phyloP scores from a whole-genome alignment of 2,329 filamentous ascomycete genomes.

The Sporothrix pseudoabietina region DNA sequence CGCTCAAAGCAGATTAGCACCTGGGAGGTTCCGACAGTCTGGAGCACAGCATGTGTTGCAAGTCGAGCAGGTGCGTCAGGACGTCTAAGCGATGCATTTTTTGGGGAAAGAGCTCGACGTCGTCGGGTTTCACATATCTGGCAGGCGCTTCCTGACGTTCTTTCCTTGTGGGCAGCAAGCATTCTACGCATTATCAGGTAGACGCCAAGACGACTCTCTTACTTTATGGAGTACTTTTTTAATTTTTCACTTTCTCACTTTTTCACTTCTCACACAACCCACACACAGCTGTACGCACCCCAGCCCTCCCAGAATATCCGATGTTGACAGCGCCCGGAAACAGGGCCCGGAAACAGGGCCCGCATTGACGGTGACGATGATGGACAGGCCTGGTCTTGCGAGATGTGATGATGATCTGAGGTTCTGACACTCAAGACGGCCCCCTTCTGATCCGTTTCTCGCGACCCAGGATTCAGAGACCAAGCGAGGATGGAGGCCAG shows the following conservation, averaged over 20 bases:
- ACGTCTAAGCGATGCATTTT: constrained; percentile 19
- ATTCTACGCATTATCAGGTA: neutral
- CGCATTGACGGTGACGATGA: constrained; percentile 17
- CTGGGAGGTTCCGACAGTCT: constrained; percentile 28
- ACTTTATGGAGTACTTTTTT: too few relatives aligned
- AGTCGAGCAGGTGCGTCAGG: constrained; percentile 26
- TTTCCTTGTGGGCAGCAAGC: neutral
- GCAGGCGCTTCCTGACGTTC: neutral
- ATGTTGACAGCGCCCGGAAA: constrained; percentile 9
- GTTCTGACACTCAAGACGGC: constrained; percentile 14
- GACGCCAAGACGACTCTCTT: neutral
- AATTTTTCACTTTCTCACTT: too few relatives aligned
- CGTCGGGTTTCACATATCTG: neutral
- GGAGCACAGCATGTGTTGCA: constrained; percentile 20
- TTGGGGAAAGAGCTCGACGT: neutral
- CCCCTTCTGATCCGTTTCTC: constrained; percentile 13
- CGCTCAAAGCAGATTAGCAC: neutral
- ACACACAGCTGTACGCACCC: neutral
- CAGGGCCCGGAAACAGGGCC: constrained; percentile 10
- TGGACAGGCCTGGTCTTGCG: neutral
- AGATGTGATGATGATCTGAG: constrained; percentile 19
- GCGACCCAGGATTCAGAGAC: neutral
- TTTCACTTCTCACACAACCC: neutral
- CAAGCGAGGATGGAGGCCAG: neutral
- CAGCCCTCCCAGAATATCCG: neutral